Base-by-base conservation (phyloP, 192 early-diverging fungal species). In the Coemansia sp. region DNA sequence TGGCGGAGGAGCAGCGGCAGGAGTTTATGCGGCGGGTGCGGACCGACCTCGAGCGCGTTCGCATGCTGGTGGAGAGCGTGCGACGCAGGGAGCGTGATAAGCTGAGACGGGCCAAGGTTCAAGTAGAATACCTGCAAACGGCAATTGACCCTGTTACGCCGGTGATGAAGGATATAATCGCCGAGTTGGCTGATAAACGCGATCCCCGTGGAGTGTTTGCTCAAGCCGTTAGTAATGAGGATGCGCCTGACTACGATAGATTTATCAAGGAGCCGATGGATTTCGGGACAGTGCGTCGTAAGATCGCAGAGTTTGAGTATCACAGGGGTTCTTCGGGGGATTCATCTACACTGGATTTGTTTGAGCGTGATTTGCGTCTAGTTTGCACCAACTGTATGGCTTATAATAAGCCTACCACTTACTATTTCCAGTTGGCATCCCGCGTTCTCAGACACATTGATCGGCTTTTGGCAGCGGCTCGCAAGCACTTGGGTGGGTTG, bases 21-120 rank as follows among this genome's bases (percentile, higher is more conserved):
- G 74, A 82, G 68, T 80, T 91, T 46, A 67, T 86, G 60, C 72
- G 65, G 10, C 74, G 67, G 0, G 62, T 92, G 28, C 91, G 96
- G 21, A 88, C 87, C 28, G 94, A 95, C 79, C 82, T 99, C 11
- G 97, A 99, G 76, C 85, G 87, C 21, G 88, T 95, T 21, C 87
- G 97, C 21, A 85, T 94, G 74, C 79, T 96, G 62, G 83, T 86
- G 6, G 86, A 85, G 45, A 92, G 91, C 34, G 91, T 97, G 14
- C 82, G 89, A 14, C 84, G 88, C 20, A 79, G 91, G 0, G 91
- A 93, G 61, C 82, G 88, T 35, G 87, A 84, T n/a, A 93, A 93
- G 63, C 76, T 93, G 34, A 74, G 83, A 45, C 66, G 83, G 20
- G 83, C 84, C 13, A 73, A 86, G 9, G 71, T 86, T 24, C 86